A percentile compares a stretch with the other conserved stretches of the same genome.
Evolutionary conservation across 2,329 filamentous ascomycete species (phyloP).

Genomic region (Beauveria sp.): DNA sequence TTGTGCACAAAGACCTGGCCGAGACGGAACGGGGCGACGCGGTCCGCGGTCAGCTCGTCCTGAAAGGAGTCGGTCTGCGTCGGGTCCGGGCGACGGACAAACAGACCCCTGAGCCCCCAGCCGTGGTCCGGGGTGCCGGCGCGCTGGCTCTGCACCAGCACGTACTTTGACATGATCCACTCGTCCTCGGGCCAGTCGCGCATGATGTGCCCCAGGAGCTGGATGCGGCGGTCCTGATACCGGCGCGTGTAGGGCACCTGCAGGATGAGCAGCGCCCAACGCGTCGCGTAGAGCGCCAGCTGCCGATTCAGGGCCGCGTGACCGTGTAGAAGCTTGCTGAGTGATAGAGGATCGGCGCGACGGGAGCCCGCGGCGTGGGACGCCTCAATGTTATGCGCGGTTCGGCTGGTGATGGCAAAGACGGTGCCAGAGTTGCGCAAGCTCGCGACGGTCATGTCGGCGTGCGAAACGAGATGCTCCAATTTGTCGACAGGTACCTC

Average conservation of each 20-base stretch:
- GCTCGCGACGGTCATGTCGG: constrained; percentile 33
- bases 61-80: constrained; percentile 29
- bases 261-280: constrained; percentile 63
- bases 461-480: constrained; percentile 46
- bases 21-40: constrained; percentile 47
- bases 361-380: constrained; percentile 20
- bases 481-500: constrained; percentile 59
- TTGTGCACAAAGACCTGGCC: constrained; percentile 81
- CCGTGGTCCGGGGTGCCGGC: constrained; percentile 14
- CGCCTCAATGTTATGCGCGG: constrained; percentile 65
- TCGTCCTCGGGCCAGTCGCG: constrained; percentile 53
- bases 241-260: constrained; percentile 37
- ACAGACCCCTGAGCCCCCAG: constrained; percentile 14
- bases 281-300: constrained; percentile 59
- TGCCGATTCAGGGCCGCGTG: constrained; percentile 37
- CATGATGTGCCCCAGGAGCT: constrained; percentile 39
- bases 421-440: constrained; percentile 59
- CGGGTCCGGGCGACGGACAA: constrained; percentile 29
- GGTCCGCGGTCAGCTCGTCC: constrained; percentile 17
- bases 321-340: constrained; percentile 28
- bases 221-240: constrained; percentile 55
- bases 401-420: constrained; percentile 63
- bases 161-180: constrained; percentile 60
- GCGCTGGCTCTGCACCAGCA: constrained; percentile 51
- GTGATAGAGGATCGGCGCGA: constrained; percentile 19